Evolutionary conservation across 108 stramenopile genomes (phyloP).

Genomic region (Cyclotella choctawhatcheeana): DNA sequence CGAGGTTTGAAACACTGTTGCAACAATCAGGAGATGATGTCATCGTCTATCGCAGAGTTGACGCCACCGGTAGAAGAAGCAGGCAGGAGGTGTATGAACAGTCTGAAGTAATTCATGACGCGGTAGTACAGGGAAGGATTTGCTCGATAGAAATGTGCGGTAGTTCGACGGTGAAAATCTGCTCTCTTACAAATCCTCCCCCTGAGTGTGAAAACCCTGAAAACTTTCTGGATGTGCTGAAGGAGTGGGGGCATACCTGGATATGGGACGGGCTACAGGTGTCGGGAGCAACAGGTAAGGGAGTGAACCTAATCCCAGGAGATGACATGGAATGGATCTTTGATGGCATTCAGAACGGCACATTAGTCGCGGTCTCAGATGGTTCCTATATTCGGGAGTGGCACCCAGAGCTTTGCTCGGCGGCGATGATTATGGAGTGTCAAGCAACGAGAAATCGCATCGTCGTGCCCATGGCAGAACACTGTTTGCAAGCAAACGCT

Average conservation of each 20-base stretch:
- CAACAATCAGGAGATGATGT: too few species aligned
- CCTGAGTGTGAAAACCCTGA: background rate
- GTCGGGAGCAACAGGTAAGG: too few species aligned
- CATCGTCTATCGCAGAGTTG: background rate
- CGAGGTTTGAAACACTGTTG: background rate
- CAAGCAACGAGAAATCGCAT: background rate
- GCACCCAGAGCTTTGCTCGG: background rate
- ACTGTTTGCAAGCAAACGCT: background rate
- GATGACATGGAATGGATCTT: too few species aligned
- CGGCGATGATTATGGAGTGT: background rate
- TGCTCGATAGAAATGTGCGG: too few species aligned
- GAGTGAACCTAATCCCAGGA: too few species aligned
- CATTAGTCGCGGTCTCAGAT: conserved; percentile 2
- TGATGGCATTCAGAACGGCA: background rate
- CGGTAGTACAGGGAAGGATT: too few species aligned
- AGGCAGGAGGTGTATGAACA: too few species aligned
- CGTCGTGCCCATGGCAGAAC: background rate
- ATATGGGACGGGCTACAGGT: background rate
- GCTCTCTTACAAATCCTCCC: too few species aligned
- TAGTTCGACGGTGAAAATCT: too few species aligned
- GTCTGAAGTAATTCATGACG: too few species aligned
- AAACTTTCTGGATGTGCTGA: background rate
- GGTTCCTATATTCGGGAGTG: background rate
- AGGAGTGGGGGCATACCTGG: background rate
- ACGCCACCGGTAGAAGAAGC: background rate